Percentiles rank a stretch among this genome's conserved stretches.
phyloP scores from a whole-genome alignment of 2,329 filamentous ascomycete genomes.

The Phaeosphaeria sp. region DNA sequence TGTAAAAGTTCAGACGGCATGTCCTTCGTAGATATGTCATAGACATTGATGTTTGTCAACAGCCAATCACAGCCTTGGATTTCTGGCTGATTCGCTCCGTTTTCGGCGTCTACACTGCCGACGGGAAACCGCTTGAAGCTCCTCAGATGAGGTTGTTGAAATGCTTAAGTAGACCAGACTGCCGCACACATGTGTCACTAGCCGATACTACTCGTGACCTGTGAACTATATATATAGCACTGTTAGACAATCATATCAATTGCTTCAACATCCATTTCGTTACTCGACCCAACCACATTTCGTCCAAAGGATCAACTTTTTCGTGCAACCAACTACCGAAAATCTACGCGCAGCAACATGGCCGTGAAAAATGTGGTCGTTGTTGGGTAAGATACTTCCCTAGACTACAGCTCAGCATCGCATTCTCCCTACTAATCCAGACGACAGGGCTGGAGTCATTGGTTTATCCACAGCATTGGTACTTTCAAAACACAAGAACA shows the following conservation, averaged over 20 bases:
- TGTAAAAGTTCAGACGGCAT: too few species aligned
- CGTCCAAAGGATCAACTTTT: too few species aligned
- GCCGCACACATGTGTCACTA: too few species aligned
- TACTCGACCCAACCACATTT: too few species aligned
- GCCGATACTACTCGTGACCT: too few species aligned
- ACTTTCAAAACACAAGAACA: constrained; percentile 62
- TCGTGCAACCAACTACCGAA: not conserved
- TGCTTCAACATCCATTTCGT: too few species aligned
- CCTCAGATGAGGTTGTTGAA: not conserved
- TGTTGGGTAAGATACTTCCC: constrained; percentile 51
- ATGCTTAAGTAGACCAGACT: not conserved
- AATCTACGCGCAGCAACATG: constrained; percentile 6
- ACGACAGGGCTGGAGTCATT: constrained; percentile 66
- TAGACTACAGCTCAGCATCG: not conserved
- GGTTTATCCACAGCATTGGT: constrained; percentile 71
- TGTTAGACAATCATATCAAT: too few species aligned
- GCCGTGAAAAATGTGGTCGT: constrained; percentile 52
- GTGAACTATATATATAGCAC: too few species aligned
- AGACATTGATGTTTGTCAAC: too few species aligned
- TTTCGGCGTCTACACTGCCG: not conserved
- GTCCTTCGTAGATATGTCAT: too few species aligned
- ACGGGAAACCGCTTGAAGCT: not conserved
- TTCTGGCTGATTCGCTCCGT: constrained; percentile 4
- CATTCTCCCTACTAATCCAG: constrained; percentile 9
- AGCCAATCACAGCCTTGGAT: not conserved